Percentiles rank a stretch among this genome's conserved stretches.
Evolutionary conservation across 805 yeast species (phyloP).

Genomic region (Diddensiella santjacobensis): DNA sequence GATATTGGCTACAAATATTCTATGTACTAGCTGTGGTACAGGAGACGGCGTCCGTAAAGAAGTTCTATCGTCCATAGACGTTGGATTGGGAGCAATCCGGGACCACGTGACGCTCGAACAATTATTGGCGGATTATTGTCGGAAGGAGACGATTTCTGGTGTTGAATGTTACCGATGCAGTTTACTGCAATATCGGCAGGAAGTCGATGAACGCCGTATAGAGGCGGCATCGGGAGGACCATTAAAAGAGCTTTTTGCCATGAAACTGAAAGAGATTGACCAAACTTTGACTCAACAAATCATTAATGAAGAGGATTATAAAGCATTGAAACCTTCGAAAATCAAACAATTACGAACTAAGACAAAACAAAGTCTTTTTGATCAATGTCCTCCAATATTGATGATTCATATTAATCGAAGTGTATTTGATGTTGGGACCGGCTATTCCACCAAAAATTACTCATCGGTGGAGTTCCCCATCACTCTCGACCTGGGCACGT

Average conservation of each 20-base stretch:
- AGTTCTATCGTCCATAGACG: constrained; percentile 46
- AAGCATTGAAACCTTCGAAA: constrained; percentile 66
- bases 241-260: not conserved
- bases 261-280: constrained; percentile 22
- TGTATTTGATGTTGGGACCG: constrained; percentile 84
- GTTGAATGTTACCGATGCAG: constrained; percentile 96
- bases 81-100: constrained; percentile 24
- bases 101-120: constrained; percentile 20
- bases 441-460: constrained; percentile 76
- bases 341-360: constrained; percentile 73
- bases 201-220: constrained; percentile 22
- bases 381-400: constrained; percentile 33
- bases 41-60: constrained; percentile 88
- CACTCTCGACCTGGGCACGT: constrained; percentile 61
- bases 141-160: constrained; percentile 83
- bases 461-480: constrained; percentile 77
- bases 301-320: constrained; percentile 76
- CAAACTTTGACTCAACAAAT: constrained; percentile 58
- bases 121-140: constrained; percentile 31
- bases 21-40: constrained; percentile 88
- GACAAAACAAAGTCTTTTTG: constrained; percentile 73
- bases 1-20: constrained; percentile 78
- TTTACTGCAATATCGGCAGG: constrained; percentile 38
- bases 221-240: not conserved
- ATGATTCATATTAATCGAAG: constrained; percentile 89